These are phyloP conservation scores for Astragalus membranaceus DNA, from an alignment of 306 rosid genomes.

Conservation along the genomic window DNA sequence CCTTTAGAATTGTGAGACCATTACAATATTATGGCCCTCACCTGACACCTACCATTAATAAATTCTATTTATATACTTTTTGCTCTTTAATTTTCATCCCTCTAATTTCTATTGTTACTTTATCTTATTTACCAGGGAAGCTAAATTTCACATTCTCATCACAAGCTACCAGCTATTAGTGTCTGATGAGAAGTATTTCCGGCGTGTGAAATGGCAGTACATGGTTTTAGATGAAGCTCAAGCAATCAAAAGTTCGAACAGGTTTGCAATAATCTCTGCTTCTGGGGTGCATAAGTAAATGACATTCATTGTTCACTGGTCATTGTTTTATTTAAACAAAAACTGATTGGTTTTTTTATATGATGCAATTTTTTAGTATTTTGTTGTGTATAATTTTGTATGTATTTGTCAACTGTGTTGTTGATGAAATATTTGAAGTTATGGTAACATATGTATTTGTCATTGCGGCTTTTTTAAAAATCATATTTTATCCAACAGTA, in stretches of 20 bases:
- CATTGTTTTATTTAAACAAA: constrained; percentile 5
- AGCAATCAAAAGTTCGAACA: constrained; percentile 89
- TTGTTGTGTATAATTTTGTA: neutral
- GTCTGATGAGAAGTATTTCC: constrained; percentile 76
- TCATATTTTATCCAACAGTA: constrained; percentile 44
- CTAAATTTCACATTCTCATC: constrained; percentile 90
- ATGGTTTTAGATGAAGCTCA: constrained; percentile 99
- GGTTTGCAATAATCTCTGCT: constrained; percentile 40
- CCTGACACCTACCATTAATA: neutral
- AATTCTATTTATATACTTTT: neutral
- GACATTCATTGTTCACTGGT: neutral
- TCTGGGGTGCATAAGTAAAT: constrained; percentile 6
- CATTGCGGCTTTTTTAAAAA: neutral
- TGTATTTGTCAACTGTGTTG: neutral
- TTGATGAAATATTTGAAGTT: constrained; percentile 11
- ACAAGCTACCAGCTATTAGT: constrained; percentile 97
- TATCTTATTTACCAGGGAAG: constrained; percentile 53
- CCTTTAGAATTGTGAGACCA: constrained; percentile 5
- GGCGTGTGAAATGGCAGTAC: constrained; percentile 98
- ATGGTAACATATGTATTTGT: constrained; percentile 10
- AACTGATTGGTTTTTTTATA: neutral
- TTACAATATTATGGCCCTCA: neutral
- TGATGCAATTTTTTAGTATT: constrained; percentile 5
- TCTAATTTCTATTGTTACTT: constrained; percentile 2
- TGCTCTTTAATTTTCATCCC: constrained; percentile 6